phyloP scores from a whole-genome alignment of 768 basidiomycete genomes.

The Termitomyces sp. region DNA sequence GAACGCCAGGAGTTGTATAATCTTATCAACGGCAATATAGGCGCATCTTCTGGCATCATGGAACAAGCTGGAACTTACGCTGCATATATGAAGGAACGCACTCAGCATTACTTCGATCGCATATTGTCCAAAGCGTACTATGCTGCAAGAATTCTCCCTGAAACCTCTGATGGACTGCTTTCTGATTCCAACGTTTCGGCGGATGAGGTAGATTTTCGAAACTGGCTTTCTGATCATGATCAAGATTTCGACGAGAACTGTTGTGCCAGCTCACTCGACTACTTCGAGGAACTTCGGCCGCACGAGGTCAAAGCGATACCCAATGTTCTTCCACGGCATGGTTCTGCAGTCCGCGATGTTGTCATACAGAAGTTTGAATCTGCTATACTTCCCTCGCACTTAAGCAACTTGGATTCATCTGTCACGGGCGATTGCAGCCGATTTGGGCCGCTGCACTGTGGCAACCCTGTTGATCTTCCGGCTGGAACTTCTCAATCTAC shows the following conservation, averaged over 20 bases:
- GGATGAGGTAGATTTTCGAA: slow-evolving; percentile 22
- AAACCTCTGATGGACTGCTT: background rate
- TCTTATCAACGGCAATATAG: slow-evolving; percentile 42
- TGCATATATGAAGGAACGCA: slow-evolving; percentile 43
- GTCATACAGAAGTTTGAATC: background rate
- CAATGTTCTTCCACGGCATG: background rate
- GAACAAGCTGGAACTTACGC: slow-evolving; percentile 49
- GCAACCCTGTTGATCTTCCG: background rate
- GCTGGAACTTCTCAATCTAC: background rate
- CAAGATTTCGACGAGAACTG: background rate
- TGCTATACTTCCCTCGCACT: background rate
- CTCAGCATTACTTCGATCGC: slow-evolving; percentile 41
- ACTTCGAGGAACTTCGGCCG: background rate
- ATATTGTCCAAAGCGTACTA: slow-evolving; percentile 18
- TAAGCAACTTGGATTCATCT: background rate
- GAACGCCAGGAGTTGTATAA: slow-evolving; percentile 50
- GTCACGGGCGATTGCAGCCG: background rate
- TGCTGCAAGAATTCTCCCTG: slow-evolving; percentile 1
- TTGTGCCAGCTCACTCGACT: background rate
- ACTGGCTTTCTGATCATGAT: slow-evolving; percentile 21
- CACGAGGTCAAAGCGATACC: background rate
- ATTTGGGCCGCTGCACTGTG: background rate
- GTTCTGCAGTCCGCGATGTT: background rate
- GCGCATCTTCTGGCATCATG: slow-evolving; percentile 37
- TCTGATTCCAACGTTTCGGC: background rate